A percentile compares a stretch with the other conserved stretches of the same genome.
Evolutionary conservation across 805 yeast genomes (phyloP).

Genomic region (Trichomonascus vanleenenianus): DNA sequence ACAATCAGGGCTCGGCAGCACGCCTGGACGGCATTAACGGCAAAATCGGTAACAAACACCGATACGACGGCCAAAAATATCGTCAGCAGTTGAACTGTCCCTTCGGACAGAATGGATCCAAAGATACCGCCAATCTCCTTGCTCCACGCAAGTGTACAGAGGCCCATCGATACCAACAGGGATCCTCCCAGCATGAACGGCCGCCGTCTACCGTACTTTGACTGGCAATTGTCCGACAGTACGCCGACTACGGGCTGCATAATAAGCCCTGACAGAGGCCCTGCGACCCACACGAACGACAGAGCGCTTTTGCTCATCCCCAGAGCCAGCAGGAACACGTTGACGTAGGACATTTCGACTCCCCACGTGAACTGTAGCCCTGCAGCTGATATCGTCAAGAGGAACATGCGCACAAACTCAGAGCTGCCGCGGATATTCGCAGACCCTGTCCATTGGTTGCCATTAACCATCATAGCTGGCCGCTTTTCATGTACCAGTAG

Average conservation of each 20-base stretch:
- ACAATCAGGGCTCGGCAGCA: constrained; percentile 58
- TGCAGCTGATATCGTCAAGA: constrained; percentile 35
- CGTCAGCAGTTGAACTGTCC: constrained; percentile 16
- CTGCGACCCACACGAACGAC: constrained; percentile 63
- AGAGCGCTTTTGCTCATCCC: constrained; percentile 49
- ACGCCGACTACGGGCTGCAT: constrained; percentile 61
- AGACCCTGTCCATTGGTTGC: neutral
- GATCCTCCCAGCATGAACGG: constrained; percentile 54
- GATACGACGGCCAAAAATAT: constrained; percentile 43
- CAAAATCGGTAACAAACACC: constrained; percentile 47
- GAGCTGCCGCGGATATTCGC: neutral
- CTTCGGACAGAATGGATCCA: constrained; percentile 14
- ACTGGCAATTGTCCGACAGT: constrained; percentile 39
- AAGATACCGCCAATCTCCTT: constrained; percentile 31
- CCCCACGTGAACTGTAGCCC: constrained; percentile 64
- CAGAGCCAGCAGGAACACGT: constrained; percentile 48
- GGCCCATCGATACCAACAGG: constrained; percentile 38
- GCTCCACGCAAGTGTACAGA: constrained; percentile 40
- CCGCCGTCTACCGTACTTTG: constrained; percentile 41
- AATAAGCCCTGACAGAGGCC: constrained; percentile 55
- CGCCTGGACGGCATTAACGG: constrained; percentile 56
- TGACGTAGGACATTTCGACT: constrained; percentile 57
- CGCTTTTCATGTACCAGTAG: too few relatives aligned
- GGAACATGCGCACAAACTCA: constrained; percentile 14
- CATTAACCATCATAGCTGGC: neutral